These are phyloP conservation scores for Aspergillus indologenus DNA, from an alignment of 495 filamentous ascomycete species.

Conservation along the genomic window DNA sequence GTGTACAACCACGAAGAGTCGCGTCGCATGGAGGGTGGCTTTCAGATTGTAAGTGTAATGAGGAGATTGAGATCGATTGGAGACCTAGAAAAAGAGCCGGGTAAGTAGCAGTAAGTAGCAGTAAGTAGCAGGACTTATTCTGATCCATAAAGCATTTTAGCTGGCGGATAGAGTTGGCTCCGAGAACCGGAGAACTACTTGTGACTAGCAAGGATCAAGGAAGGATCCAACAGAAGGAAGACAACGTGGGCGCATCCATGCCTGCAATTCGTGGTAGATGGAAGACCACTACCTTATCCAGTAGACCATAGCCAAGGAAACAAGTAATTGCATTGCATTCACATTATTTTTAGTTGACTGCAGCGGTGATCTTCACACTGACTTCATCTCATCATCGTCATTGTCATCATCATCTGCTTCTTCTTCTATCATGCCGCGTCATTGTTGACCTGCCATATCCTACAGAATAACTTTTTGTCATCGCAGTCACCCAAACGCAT, in stretches of 20 bases:
- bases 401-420: neutral
- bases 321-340: neutral
- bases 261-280: too few relatives aligned
- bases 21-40: slow-evolving; percentile 22
- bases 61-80: too few relatives aligned
- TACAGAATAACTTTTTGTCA: slow-evolving; percentile 1
- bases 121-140: too few relatives aligned
- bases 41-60: neutral
- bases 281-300: too few relatives aligned
- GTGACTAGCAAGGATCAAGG: too few relatives aligned
- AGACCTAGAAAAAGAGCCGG: too few relatives aligned
- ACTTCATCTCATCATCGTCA: neutral
- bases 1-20: slow-evolving; percentile 8
- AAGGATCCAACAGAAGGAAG: too few relatives aligned
- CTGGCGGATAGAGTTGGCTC: too few relatives aligned
- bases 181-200: too few relatives aligned
- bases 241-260: too few relatives aligned
- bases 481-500: neutral
- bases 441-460: neutral
- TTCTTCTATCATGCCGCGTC: slow-evolving; percentile 2
- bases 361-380: neutral
- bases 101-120: too few relatives aligned
- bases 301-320: neutral
- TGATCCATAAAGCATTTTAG: too few relatives aligned
- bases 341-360: neutral